Evolutionary conservation across 2,329 filamentous ascomycete genomes (phyloP).

Genomic region (Didymella segeticola): DNA sequence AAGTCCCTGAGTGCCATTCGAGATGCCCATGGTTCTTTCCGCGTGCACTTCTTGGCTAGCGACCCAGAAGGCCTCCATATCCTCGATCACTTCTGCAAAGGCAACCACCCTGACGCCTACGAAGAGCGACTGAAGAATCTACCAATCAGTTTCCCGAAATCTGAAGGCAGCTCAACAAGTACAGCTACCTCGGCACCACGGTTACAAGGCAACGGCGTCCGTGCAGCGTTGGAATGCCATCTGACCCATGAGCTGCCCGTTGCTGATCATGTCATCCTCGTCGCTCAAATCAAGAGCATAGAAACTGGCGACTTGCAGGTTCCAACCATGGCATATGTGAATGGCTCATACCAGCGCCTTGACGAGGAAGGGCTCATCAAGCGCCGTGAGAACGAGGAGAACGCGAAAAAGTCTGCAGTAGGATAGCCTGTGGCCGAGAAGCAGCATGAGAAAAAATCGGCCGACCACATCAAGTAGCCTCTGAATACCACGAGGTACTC

Average conservation of each 20-base stretch:
- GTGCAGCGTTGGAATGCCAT: conserved; percentile 45
- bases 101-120: conserved; percentile 37
- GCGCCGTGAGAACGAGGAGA: neutral
- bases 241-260: conserved; percentile 48
- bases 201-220: conserved; percentile 21
- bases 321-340: conserved; percentile 35
- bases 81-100: conserved; percentile 38
- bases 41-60: conserved; percentile 58
- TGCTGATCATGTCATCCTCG: conserved; percentile 56
- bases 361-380: conserved; percentile 9
- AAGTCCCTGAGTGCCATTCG: conserved; percentile 63
- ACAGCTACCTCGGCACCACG: conserved; percentile 24
- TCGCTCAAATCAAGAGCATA: conserved; percentile 50
- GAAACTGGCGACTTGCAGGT: neutral
- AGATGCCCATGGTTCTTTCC: conserved; percentile 50
- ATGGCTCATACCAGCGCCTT: conserved; percentile 32
- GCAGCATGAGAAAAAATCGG: too few species aligned
- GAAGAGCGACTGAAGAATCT: conserved; percentile 17
- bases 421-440: neutral
- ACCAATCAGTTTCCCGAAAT: conserved; percentile 16
- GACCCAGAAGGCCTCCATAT: conserved; percentile 36
- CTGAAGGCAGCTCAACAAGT: neutral
- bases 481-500: too few species aligned
- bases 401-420: neutral
- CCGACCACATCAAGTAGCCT: conserved; percentile 14